phyloP scores from a whole-genome alignment of 75 land plant genomes.

The Ceratopteris richardii region DNA sequence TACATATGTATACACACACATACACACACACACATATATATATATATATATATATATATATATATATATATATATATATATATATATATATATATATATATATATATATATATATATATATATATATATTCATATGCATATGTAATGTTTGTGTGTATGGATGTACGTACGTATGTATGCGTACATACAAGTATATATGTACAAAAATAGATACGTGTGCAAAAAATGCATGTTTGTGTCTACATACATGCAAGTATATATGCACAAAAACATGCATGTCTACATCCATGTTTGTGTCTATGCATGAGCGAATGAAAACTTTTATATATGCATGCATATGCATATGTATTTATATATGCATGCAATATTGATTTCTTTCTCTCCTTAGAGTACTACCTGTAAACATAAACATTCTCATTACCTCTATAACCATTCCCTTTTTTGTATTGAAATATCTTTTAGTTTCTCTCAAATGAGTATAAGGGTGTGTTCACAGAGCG shows the following conservation, averaged over 20 bases:
- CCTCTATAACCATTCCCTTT: too few relatives aligned
- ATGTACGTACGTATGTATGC: constrained; percentile 1
- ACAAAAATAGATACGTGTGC: neutral
- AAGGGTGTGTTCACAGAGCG: neutral
- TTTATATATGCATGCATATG: neutral
- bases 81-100: too few relatives aligned
- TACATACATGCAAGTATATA: neutral
- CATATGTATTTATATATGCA: neutral
- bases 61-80: too few relatives aligned
- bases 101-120: too few relatives aligned
- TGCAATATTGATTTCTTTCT: neutral
- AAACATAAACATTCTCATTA: too few relatives aligned
- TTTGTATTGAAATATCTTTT: neutral
- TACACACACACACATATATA: too few relatives aligned
- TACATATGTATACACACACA: too few relatives aligned
- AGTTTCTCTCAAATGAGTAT: neutral
- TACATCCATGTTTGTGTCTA: neutral
- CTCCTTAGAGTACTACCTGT: too few relatives aligned
- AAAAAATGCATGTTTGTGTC: neutral
- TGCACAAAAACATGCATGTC: neutral
- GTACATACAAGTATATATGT: neutral
- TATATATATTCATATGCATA: neutral
- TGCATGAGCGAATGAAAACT: neutral
- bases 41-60: too few relatives aligned
- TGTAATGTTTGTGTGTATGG: constrained; percentile 3